Conservation (phyloP, 148 eudicot genomes). For the Linanthus parryae region DNA sequence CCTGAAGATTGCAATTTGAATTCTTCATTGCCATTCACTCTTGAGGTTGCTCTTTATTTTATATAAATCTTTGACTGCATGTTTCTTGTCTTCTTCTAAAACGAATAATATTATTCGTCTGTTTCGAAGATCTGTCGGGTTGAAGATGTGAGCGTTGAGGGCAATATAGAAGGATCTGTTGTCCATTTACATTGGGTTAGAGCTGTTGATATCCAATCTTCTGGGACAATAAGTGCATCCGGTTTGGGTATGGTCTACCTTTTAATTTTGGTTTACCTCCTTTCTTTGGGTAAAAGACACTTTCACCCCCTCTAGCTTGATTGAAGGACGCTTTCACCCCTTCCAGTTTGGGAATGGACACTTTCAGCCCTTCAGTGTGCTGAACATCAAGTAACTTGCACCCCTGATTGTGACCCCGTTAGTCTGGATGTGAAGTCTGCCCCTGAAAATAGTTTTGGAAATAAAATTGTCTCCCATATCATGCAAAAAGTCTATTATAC, state of each 20-base stretch:
- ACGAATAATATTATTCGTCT: constrained; percentile 16
- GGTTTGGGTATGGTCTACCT: constrained; percentile 65
- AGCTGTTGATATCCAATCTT: constrained; percentile 45
- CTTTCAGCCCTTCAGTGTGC: too few relatives aligned
- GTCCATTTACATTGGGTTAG: constrained; percentile 91
- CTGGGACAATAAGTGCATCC: constrained; percentile 73
- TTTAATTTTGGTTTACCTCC: too few relatives aligned
- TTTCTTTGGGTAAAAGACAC: too few relatives aligned
- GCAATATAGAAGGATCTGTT: constrained; percentile 76
- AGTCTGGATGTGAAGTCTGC: too few relatives aligned
- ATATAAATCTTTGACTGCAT: constrained; percentile 15
- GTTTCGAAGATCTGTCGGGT: constrained; percentile 86
- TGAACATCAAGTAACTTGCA: too few relatives aligned
- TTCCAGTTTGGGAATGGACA: too few relatives aligned
- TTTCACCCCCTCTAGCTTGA: too few relatives aligned
- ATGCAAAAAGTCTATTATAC: too few relatives aligned
- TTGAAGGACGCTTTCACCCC: too few relatives aligned
- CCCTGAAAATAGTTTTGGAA: too few relatives aligned
- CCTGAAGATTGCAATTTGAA: constrained; percentile 94
- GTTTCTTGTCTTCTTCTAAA: neutral
- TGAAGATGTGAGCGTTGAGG: constrained; percentile 71
- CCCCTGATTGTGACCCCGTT: too few relatives aligned
- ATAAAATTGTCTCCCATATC: too few relatives aligned
- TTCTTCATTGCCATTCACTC: constrained; percentile 78
- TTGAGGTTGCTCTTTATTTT: constrained; percentile 50